Percentiles rank a stretch among this genome's conserved stretches.
These are phyloP conservation scores for Physaria fendleri DNA, from an alignment of 345 rosid genomes.

Conservation along the genomic window DNA sequence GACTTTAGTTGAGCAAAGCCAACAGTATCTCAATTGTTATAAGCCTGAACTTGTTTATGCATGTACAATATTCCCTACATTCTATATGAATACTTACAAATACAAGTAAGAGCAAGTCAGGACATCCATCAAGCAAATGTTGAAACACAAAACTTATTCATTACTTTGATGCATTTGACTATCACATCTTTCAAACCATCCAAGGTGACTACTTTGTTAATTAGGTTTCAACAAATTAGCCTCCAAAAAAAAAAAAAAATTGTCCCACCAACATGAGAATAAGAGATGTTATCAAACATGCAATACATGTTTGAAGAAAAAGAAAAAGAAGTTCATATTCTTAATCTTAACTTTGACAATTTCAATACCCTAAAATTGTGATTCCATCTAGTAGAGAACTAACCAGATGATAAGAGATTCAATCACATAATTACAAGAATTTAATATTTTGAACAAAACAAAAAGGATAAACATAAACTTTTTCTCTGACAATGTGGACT, in stretches of 20 bases:
- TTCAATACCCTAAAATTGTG: not conserved
- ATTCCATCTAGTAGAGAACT: not conserved
- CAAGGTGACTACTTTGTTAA: not conserved
- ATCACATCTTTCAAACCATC: not conserved
- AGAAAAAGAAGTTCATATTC: not conserved
- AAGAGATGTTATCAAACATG: not conserved
- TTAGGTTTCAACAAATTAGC: not conserved
- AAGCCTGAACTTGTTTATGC: conserved; percentile 7
- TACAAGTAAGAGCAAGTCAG: conserved; percentile 1
- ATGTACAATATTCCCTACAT: not conserved
- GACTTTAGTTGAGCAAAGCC: conserved; percentile 5
- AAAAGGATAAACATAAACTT: too few relatives aligned
- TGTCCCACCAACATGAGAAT: not conserved
- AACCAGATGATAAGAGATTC: not conserved
- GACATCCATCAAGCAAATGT: not conserved
- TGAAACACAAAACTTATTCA: not conserved
- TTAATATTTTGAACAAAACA: not conserved
- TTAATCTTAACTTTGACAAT: not conserved
- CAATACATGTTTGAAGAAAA: not conserved
- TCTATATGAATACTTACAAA: conserved; percentile 3
- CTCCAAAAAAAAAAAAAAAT: not conserved
- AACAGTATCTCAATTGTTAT: not conserved
- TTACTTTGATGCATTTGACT: too few relatives aligned
- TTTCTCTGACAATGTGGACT: too few relatives aligned
- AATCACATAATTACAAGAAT: not conserved